These are phyloP conservation scores for Rhodamnia rubescens DNA, from an alignment of 345 rosid species.

Conservation along the genomic window DNA sequence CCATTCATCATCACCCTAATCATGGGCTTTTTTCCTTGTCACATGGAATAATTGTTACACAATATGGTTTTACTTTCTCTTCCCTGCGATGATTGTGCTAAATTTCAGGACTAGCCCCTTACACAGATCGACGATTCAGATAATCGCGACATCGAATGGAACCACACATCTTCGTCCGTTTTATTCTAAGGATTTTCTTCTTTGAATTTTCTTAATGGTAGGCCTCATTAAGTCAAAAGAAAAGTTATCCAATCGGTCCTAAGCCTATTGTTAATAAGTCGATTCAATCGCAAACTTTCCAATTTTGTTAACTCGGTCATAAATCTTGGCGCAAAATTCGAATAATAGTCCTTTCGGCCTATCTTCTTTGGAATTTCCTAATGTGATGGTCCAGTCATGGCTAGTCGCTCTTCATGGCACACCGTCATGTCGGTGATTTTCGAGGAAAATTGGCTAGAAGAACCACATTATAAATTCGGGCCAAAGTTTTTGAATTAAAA, in stretches of 20 bases:
- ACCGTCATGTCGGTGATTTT: accelerated
- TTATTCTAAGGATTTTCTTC: background rate
- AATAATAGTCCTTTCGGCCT: background rate
- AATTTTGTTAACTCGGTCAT: background rate
- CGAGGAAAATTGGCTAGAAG: accelerated
- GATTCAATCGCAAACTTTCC: too few species aligned
- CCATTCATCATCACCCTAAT: background rate
- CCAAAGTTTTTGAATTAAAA: too few species aligned
- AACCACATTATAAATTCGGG: accelerated
- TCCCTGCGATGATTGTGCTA: background rate
- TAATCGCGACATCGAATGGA: background rate
- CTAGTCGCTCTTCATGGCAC: accelerated
- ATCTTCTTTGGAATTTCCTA: accelerated
- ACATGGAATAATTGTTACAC: background rate
- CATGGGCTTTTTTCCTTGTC: background rate
- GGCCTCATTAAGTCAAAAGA: background rate
- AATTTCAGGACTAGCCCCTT: too few species aligned
- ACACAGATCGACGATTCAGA: too few species aligned
- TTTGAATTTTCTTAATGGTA: background rate
- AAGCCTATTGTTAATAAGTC: too few species aligned
- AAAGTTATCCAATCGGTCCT: background rate
- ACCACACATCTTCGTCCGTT: background rate
- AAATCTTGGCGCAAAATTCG: too few species aligned
- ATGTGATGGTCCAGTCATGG: accelerated
- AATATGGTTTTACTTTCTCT: background rate